A percentile compares a stretch with the other conserved stretches of the same genome.
Evolutionary conservation across 2,329 filamentous ascomycete genomes (phyloP).

Genomic region (Sphaceloma murrayae): DNA sequence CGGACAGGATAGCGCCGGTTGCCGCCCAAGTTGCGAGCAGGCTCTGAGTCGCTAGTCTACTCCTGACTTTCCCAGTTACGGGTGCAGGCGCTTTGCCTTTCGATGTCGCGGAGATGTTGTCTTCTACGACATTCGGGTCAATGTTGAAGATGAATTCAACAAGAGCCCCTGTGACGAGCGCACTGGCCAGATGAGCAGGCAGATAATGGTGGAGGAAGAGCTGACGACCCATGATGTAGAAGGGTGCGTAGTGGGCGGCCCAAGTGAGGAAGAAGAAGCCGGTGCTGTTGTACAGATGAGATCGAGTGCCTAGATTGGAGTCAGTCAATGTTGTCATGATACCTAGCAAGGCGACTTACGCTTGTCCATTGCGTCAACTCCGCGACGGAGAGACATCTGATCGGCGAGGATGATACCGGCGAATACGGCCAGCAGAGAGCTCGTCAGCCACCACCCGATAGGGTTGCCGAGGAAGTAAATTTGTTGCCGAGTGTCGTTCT

Average conservation of each 20-base stretch:
- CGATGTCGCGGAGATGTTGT: constrained; percentile 29
- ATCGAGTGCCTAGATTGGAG: constrained; percentile 60
- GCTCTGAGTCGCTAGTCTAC: constrained; percentile 71
- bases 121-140: constrained; percentile 57
- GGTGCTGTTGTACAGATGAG: constrained; percentile 93
- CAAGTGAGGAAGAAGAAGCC: constrained; percentile 98
- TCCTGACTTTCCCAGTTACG: constrained; percentile 52
- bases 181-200: constrained; percentile 83
- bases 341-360: constrained; percentile 52
- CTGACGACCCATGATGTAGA: constrained; percentile 96
- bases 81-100: constrained; percentile 28
- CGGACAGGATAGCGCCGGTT: constrained; percentile 55
- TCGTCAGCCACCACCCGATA: constrained; percentile 92
- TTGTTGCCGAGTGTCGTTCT: constrained; percentile 86
- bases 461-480: constrained; percentile 99
- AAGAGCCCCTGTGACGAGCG: constrained; percentile 79
- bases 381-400: constrained; percentile 84
- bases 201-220: constrained; percentile 97
- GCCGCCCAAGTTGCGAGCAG: constrained; percentile 72
- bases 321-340: constrained; percentile 26
- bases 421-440: constrained; percentile 85
- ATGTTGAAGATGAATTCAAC: constrained; percentile 95
- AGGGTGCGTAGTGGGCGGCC: constrained; percentile 94
- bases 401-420: constrained; percentile 86
- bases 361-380: constrained; percentile 83